Evolutionary conservation across 2,329 filamentous ascomycete species (phyloP), one percentile per base, ranked within the genome.

Genomic region (Reticulascus tulasneorum): DNA sequence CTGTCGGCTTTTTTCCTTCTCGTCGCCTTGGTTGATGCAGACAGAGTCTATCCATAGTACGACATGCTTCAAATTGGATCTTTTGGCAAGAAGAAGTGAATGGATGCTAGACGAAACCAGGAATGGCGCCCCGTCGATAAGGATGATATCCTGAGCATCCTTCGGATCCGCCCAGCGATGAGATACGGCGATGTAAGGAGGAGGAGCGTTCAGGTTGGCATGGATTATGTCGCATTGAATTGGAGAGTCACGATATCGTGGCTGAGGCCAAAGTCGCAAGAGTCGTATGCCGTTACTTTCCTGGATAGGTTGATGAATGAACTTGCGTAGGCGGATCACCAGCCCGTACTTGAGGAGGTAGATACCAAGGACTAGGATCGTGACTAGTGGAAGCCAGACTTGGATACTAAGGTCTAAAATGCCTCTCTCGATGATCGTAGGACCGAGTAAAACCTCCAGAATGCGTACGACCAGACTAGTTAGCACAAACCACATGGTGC

Each of bases 11-110:
- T 29, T 29, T n/a, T 29, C 27, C 7, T 10, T 18, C 12, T 4
- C 10, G 27, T 29, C 21, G 27, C 17, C n/a, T 19, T 29, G 27
- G 16, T 29, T n/a, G 27, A 29, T 29, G 17, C 27, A 29, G 27
- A 29, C n/a, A 8, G 27, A 17, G n/a, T 29, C 27, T 10, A 29
- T 29, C 27, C 27, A 29, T 4, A 29, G 8, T 9, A 29, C 12
- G 10, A 18, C 13, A n/a, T n/a, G n/a, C n/a, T n/a, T n/a, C n/a
- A n/a, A n/a, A n/a, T n/a, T n/a, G n/a, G n/a, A n/a, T n/a, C n/a
- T n/a, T n/a, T n/a, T n/a, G n/a, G n/a, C n/a, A n/a, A n/a, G n/a
- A 6, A 29, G 27, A 3, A 29, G 27, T 2, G 12, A 6, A 19
- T 10, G 13, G 5, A 29, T 29, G 9, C 27, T 29, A 10, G n/a